Evolutionary conservation across 441 rosid genomes (phyloP).

Genomic region (Erodium moschatum): DNA sequence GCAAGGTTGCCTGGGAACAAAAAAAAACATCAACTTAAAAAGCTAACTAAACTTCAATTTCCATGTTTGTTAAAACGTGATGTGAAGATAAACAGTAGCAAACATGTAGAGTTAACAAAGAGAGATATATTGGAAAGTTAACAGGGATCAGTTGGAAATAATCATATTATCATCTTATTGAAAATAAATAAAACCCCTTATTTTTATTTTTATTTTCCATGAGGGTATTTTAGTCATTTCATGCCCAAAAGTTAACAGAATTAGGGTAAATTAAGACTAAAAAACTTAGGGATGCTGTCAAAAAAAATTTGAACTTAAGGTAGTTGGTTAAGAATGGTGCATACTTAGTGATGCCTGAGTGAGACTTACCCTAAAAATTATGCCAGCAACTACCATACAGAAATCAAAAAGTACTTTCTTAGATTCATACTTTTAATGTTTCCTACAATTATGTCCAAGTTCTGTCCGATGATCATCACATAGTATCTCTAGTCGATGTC

Average conservation of each 20-base stretch:
- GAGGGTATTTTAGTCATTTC: too few relatives aligned
- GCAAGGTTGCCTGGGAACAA: conserved; percentile 71
- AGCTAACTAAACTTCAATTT: not conserved
- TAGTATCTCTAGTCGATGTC: not conserved
- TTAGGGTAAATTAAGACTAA: too few relatives aligned
- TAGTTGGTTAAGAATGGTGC: too few relatives aligned
- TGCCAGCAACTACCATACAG: not conserved
- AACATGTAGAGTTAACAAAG: not conserved
- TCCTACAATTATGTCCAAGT: not conserved
- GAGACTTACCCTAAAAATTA: too few relatives aligned
- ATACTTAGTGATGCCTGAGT: too few relatives aligned
- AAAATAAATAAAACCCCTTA: not conserved
- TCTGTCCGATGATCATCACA: not conserved
- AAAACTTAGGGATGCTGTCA: too few relatives aligned
- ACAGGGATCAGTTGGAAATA: not conserved
- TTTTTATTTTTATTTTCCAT: too few relatives aligned
- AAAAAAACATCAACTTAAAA: conserved; percentile 13
- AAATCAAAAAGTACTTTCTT: not conserved
- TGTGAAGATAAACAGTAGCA: not conserved
- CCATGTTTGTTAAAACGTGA: not conserved
- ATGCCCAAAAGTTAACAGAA: too few relatives aligned
- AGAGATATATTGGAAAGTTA: not conserved
- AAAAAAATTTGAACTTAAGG: too few relatives aligned
- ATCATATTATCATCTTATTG: not conserved
- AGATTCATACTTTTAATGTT: not conserved